These are phyloP conservation scores for Medicago lupulina DNA, from an alignment of 306 rosid genomes.

Conservation along the genomic window DNA sequence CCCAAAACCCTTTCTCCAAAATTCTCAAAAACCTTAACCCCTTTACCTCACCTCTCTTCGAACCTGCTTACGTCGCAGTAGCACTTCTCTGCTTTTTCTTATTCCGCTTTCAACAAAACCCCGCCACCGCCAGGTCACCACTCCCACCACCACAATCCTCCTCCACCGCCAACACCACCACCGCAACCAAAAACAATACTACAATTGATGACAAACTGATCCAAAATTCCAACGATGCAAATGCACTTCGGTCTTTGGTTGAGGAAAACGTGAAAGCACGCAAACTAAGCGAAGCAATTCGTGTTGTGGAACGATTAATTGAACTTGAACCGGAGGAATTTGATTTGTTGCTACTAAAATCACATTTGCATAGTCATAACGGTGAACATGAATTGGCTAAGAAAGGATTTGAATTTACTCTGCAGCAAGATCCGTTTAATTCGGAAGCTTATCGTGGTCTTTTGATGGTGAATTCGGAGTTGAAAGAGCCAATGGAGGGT, in stretches of 20 bases:
- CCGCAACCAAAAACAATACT: no score
- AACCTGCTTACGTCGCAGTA: slow-evolving; percentile 58
- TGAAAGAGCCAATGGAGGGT: slow-evolving; percentile 42
- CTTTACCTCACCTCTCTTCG: slow-evolving; percentile 45
- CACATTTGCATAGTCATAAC: slow-evolving; percentile 59
- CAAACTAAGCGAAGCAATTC: slow-evolving; percentile 64
- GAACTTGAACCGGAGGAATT: slow-evolving; percentile 71
- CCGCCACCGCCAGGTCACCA: slow-evolving; percentile 48
- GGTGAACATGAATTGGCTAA: slow-evolving; percentile 60
- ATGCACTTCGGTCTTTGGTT: slow-evolving; percentile 61
- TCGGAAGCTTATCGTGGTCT: slow-evolving; percentile 87
- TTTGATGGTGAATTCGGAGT: slow-evolving; percentile 56
- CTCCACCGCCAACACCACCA: not conserved
- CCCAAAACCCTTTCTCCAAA: slow-evolving; percentile 39
- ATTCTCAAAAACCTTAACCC: slow-evolving; percentile 51
- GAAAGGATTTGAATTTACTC: slow-evolving; percentile 57
- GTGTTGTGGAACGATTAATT: slow-evolving; percentile 56
- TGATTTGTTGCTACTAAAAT: slow-evolving; percentile 74
- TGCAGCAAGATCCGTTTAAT: slow-evolving; percentile 61
- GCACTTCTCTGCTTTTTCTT: slow-evolving; percentile 62
- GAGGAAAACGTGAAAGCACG: slow-evolving; percentile 57
- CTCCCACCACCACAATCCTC: slow-evolving; percentile 41
- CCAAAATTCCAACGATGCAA: slow-evolving; percentile 46
- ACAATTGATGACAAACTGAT: slow-evolving; percentile 46
- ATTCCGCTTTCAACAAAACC: slow-evolving; percentile 50